These are phyloP conservation scores for Thelonectria olida DNA, from an alignment of 2,329 filamentous ascomycete species.

Conservation along the genomic window DNA sequence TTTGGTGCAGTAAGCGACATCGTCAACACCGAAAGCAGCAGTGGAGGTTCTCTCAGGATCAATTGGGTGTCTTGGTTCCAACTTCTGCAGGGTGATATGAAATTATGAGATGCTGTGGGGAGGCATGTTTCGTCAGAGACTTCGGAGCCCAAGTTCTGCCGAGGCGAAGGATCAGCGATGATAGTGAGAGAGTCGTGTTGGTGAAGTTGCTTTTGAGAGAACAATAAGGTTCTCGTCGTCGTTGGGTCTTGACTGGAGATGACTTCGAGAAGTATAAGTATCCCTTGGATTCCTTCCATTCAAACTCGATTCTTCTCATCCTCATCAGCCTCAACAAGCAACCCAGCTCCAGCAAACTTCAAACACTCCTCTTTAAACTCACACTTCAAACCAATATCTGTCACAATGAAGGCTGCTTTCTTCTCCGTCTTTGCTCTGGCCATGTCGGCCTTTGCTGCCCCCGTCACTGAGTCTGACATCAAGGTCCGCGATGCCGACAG, in stretches of 20 bases:
- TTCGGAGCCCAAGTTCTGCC: background rate
- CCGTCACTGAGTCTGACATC: slow-evolving; percentile 3
- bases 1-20: background rate
- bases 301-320: background rate
- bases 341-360: background rate
- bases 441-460: slow-evolving; percentile 28
- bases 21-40: background rate
- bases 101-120: background rate
- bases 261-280: background rate
- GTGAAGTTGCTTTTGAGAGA: slow-evolving; percentile 1
- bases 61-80: background rate
- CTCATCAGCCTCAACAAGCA: background rate
- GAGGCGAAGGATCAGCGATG: background rate
- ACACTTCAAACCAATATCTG: background rate
- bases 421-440: slow-evolving; percentile 30
- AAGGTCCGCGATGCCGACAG: slow-evolving; percentile 6
- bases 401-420: slow-evolving; percentile 34
- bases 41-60: background rate
- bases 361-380: background rate
- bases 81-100: background rate
- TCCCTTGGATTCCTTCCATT: background rate
- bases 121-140: background rate
- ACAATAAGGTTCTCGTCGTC: background rate
- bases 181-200: background rate
- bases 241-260: background rate